Base-by-base conservation (phyloP, 805 yeast genomes). In the Candida xiaguanensis region DNA sequence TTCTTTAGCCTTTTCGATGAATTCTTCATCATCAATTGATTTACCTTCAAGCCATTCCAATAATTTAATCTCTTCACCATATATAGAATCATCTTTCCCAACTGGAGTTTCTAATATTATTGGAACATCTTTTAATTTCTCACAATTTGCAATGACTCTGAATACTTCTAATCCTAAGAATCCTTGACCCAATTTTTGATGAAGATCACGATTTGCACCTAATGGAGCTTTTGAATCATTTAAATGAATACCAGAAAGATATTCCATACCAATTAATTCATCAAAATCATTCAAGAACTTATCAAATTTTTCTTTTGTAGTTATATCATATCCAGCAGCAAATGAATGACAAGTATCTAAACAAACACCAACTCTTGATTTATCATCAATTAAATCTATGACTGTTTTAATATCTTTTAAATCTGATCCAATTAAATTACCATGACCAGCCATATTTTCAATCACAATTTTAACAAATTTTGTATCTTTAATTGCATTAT, bases 361-460 rank as follows among this genome's bases (percentile, higher is more conserved):
- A 57, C 99, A 93, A 1, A 93, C 95, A 3, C 99, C 98, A n/a
- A 93, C 82, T 41, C 99, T 72, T 1, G 63, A 56, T 59, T 90
- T 90, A 53, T 89, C 77, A 1, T 88, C 84, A n/a, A 93, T 76
- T 70, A 78, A 54, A 26, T 77, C 82, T 31, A 93, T 87, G 12
- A 93, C 90, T 16, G 74, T 75, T 20, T 73, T 67, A 34, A 93
- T 68, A 53, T 93, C 98, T 47, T 84, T 78, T 20, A 91, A 63
- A 30, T 75, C 70, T 3, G 91, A 82, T 1, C 98, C 99, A 30
- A 93, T 83, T 44, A 91, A 73, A 45, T 85, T 83, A 2, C 96
- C 96, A 50, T 88, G 95, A 8, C 99, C 99, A 1, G 99, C 96
- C 99, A 93, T 93, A 55, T 91, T 93, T 55, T 93, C 99, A 43